A percentile compares a stretch with the other conserved stretches of the same genome.
Conservation (phyloP, 805 yeast genomes). For the Metschnikowia lachancei region DNA sequence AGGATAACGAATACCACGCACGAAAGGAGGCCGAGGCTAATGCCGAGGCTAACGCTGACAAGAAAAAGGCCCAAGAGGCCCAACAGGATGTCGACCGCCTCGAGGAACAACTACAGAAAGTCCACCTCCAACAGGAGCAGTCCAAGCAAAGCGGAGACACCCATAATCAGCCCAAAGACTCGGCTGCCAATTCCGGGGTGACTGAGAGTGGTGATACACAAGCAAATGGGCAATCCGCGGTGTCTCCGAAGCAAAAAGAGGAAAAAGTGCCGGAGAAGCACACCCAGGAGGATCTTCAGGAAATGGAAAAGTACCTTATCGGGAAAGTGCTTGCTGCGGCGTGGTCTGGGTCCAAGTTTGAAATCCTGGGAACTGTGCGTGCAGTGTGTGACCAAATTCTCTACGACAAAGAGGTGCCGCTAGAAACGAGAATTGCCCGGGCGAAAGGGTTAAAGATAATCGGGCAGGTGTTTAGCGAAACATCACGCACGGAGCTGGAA, state of each 20-base stretch:
- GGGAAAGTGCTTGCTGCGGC: constrained; percentile 83
- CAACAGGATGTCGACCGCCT: constrained; percentile 26
- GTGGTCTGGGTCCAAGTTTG: constrained; percentile 80
- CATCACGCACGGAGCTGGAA: constrained; percentile 63
- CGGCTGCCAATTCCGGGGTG: too few species aligned
- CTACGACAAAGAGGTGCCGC: constrained; percentile 51
- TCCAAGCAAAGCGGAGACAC: not conserved
- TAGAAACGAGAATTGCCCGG: constrained; percentile 49
- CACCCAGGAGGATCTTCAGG: constrained; percentile 61
- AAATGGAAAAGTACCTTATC: constrained; percentile 68
- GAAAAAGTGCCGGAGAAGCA: constrained; percentile 37
- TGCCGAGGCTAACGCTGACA: constrained; percentile 28
- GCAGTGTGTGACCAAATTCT: constrained; percentile 67
- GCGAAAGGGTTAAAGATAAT: constrained; percentile 61
- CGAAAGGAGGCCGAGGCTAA: constrained; percentile 32
- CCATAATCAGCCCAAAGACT: too few species aligned
- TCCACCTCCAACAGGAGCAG: constrained; percentile 8
- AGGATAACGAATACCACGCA: constrained; percentile 46
- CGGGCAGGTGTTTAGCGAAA: constrained; percentile 59
- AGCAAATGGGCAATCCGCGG: not conserved
- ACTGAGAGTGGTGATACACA: too few species aligned
- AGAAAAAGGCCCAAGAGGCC: constrained; percentile 6
- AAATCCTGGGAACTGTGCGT: constrained; percentile 69
- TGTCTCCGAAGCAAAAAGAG: not conserved
- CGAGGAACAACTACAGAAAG: constrained; percentile 17